Evolutionary conservation across 2,329 filamentous ascomycete species (phyloP).

Genomic region (Bipolaris sorokiniana): DNA sequence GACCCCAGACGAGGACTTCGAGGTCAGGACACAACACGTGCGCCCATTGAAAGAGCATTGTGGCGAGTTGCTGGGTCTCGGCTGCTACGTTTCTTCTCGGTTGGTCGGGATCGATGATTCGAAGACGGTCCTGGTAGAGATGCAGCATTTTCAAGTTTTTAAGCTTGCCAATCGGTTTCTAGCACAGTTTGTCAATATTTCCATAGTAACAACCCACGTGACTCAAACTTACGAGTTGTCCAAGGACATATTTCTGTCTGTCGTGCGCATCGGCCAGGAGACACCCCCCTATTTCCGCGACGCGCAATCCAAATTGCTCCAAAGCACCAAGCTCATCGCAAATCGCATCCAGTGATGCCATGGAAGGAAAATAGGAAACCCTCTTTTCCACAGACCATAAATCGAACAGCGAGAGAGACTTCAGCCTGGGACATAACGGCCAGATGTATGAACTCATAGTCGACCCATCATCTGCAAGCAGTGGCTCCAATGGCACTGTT

Average conservation of each 20-base stretch:
- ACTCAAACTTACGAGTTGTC: neutral
- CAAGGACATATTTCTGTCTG: neutral
- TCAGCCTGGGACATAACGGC: neutral
- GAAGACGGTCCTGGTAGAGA: constrained; percentile 2
- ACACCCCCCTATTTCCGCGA: neutral
- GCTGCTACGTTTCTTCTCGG: too few relatives aligned
- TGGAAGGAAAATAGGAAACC: neutral
- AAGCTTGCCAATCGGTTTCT: constrained; percentile 8
- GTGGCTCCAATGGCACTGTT: neutral
- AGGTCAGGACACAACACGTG: constrained; percentile 1
- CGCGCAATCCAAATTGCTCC: neutral
- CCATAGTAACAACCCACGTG: neutral
- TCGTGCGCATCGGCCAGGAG: neutral
- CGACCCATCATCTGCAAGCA: neutral
- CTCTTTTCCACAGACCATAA: neutral
- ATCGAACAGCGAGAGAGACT: neutral
- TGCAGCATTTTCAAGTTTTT: constrained; percentile 12
- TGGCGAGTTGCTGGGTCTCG: constrained; percentile 2
- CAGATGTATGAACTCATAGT: neutral
- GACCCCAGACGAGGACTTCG: constrained; percentile 7
- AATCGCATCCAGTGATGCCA: neutral
- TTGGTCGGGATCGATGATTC: neutral
- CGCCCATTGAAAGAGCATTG: constrained; percentile 7
- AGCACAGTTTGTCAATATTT: neutral
- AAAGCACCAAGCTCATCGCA: neutral